Percentiles rank a stretch among this genome's conserved stretches.
phyloP scores from a whole-genome alignment of 306 rosid species.

The Glycine tomentella region DNA sequence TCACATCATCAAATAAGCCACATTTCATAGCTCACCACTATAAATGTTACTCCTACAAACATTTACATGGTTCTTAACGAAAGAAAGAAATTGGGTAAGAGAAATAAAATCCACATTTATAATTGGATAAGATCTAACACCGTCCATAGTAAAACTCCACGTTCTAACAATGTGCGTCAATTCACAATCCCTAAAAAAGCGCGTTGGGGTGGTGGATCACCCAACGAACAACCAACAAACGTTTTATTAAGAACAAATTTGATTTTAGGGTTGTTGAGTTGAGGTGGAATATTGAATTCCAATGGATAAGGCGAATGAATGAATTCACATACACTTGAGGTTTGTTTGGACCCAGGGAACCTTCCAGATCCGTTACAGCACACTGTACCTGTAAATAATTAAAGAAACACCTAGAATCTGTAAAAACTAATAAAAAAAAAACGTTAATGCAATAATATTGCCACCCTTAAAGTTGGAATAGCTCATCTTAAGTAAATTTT shows the following conservation, averaged over 20 bases:
- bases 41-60: background rate
- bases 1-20: background rate
- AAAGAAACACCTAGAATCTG: slow-evolving; percentile 36
- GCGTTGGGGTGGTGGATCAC: background rate
- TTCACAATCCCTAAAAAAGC: background rate
- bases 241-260: background rate
- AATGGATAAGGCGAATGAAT: slow-evolving; percentile 42
- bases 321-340: slow-evolving; percentile 18
- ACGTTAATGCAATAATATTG: too few species aligned
- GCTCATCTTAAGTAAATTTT: too few species aligned
- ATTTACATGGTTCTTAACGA: background rate
- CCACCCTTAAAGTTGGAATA: too few species aligned
- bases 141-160: background rate
- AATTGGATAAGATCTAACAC: background rate
- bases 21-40: background rate
- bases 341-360: slow-evolving; percentile 44
- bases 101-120: background rate
- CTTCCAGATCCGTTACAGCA: slow-evolving; percentile 50
- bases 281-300: background rate
- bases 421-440: background rate
- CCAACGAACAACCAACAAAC: background rate
- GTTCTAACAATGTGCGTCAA: background rate
- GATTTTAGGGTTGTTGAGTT: background rate
- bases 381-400: background rate
- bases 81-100: background rate